Conservation (phyloP, 441 rosid genomes). For the Geranium incanum region DNA sequence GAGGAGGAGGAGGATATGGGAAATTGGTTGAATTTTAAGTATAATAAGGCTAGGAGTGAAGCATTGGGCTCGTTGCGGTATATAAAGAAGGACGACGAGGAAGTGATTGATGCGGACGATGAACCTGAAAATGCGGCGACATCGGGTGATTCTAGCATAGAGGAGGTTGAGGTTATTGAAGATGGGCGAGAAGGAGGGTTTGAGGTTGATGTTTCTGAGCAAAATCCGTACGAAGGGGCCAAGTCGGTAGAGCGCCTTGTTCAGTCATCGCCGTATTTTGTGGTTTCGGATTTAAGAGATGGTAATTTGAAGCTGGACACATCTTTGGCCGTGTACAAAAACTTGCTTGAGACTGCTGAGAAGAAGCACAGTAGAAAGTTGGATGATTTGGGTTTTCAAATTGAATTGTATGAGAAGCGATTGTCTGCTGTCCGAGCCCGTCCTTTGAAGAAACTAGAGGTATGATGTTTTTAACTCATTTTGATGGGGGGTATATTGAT, state of each 20-base stretch:
- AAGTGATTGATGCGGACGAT: constrained; percentile 36
- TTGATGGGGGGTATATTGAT: no score
- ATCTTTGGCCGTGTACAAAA: constrained; percentile 49
- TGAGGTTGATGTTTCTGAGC: not conserved
- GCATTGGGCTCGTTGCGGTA: constrained; percentile 44
- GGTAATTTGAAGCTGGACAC: constrained; percentile 38
- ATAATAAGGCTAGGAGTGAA: constrained; percentile 29
- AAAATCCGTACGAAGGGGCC: constrained; percentile 19
- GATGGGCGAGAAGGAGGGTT: constrained; percentile 28
- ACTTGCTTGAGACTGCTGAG: constrained; percentile 50
- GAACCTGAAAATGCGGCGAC: constrained; percentile 28
- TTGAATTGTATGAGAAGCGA: constrained; percentile 44
- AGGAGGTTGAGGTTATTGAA: constrained; percentile 39
- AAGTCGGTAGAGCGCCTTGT: constrained; percentile 26
- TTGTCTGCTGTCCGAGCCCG: constrained; percentile 33
- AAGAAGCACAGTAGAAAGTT: constrained; percentile 36
- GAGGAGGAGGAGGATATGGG: constrained; percentile 28
- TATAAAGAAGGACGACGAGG: constrained; percentile 28
- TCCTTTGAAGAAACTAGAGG: constrained; percentile 39
- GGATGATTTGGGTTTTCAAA: constrained; percentile 45
- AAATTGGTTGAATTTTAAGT: constrained; percentile 20
- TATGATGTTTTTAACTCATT: constrained; percentile 13
- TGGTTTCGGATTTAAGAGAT: constrained; percentile 28
- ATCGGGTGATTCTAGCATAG: constrained; percentile 51
- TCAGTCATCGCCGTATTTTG: constrained; percentile 29